Evolutionary conservation across 2,329 filamentous ascomycete species (phyloP), one percentile per base, ranked within the genome.

Genomic region (Pseudopyricularia cyperi): DNA sequence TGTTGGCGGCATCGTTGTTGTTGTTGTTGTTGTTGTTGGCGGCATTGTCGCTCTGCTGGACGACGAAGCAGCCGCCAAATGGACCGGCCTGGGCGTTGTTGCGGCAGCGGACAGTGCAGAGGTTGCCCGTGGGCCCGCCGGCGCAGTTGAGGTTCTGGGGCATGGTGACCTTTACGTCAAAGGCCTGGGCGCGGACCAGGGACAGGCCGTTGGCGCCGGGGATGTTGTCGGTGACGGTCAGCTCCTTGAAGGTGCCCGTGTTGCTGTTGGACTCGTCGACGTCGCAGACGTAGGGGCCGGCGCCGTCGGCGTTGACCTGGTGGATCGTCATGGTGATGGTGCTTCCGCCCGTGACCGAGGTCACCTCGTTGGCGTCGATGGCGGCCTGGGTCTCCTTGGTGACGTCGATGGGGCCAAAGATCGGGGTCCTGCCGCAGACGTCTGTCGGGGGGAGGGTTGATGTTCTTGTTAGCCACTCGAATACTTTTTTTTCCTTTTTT

Each of bases 341-440:
- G 35, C 65, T 66, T 30, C 76, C 76, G 2, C 66, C 57, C 55
- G 68, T 60, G 51, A 79, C 76, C 52, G 72, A 64, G 2, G 77
- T 79, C 4, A 80, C 72, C 4, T 65, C 59, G 1, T 58, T 56
- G 4, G 68, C 70, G 6, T 70, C 63, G 2, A 80, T 56, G 5
- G 72, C 72, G 53, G 73, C 72, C 62, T 79, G 74, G 1, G 74
- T 78, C 57, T 72, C 73, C 62, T 76, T 72, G 35, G 71, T 73
- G 51, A 83, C 70, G 56, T 83, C 77, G 60, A 85, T 84, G 67
- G 75, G 78, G 46, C 82, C 82, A 52, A 68, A 59, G 48, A 77
- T 61, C 61, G 82, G 71, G 8, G 80, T 84, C 55, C 80, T 73
- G 48, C 80, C 80, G 59, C 80, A 83, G 24, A 15, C 22, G 35